A percentile compares a stretch with the other conserved stretches of the same genome.
Evolutionary conservation across 2,329 filamentous ascomycete species (phyloP).

Genomic region (Ophidiomyces ophidiicola): DNA sequence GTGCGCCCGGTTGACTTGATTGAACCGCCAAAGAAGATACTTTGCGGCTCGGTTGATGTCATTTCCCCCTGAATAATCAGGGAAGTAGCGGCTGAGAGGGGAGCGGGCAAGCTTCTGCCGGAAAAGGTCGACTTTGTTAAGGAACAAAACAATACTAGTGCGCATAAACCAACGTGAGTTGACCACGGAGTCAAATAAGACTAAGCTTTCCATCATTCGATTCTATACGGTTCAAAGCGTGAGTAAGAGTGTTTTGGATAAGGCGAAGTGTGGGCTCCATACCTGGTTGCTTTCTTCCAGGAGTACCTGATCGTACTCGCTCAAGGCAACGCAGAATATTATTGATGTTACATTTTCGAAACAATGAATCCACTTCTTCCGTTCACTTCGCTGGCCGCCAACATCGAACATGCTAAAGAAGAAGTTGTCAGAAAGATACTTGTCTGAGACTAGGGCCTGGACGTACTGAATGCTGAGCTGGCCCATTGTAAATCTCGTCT

Average conservation of each 20-base stretch:
- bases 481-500: conserved; percentile 97
- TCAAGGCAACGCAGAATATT: conserved; percentile 95
- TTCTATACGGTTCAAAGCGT: conserved; percentile 49
- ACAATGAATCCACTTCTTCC: conserved; percentile 99
- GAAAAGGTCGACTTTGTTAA: conserved; percentile 98
- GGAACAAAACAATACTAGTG: conserved; percentile 94
- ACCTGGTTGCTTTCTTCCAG: conserved; percentile 96
- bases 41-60: conserved; percentile 98
- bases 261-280: conserved; percentile 25
- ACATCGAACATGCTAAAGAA: conserved; percentile 88
- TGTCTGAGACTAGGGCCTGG: conserved; percentile 5
- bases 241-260: neutral
- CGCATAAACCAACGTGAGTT: conserved; percentile 99
- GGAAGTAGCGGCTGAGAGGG: conserved; percentile 88
- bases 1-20: conserved; percentile 93
- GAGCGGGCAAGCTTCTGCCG: conserved; percentile 84
- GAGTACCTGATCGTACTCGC: conserved; percentile 95
- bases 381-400: conserved; percentile 87
- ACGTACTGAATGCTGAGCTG: conserved; percentile 95
- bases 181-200: conserved; percentile 95
- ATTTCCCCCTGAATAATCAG: conserved; percentile 92
- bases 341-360: conserved; percentile 99
- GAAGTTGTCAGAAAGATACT: conserved; percentile 17
- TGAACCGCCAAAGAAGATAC: conserved; percentile 95
- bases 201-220: conserved; percentile 96